These are phyloP conservation scores for Psilocybe sp. DNA, from an alignment of 768 basidiomycete species.

Conservation along the genomic window DNA sequence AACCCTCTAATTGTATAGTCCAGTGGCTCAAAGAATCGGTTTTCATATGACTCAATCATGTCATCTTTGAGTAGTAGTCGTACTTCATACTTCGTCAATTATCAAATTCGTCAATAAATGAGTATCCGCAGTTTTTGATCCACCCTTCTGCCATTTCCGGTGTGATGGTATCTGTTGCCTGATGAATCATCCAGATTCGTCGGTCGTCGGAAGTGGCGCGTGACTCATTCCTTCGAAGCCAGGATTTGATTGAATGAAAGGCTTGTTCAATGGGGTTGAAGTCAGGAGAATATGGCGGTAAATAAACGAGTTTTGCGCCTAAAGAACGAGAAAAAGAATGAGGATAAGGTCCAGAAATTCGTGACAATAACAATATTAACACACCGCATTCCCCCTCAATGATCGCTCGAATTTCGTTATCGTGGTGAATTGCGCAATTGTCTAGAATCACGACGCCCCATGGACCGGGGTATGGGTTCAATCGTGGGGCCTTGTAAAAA, in stretches of 20 bases:
- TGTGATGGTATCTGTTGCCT: conserved; percentile 5
- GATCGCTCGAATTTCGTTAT: conserved; percentile 30
- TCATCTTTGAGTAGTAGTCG: no score
- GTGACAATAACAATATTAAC: conserved; percentile 7
- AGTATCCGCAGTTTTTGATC: conserved; percentile 14
- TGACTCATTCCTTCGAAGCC: no score
- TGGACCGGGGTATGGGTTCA: conserved; percentile 30
- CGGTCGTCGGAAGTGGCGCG: no score
- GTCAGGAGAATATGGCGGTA: conserved; percentile 31
- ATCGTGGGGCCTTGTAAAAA: conserved; percentile 15
- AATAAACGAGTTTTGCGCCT: conserved; percentile 20
- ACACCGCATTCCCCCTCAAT: conserved; percentile 25
- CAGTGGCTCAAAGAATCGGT: no score
- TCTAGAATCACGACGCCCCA: conserved; percentile 35
- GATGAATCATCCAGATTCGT: conserved; percentile 10
- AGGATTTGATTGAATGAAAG: conserved; percentile 24
- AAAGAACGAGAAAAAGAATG: no score
- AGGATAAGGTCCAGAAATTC: conserved; percentile 5
- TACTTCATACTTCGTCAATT: no score
- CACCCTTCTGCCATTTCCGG: conserved; percentile 10
- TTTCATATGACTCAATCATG: no score
- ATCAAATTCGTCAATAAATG: no score
- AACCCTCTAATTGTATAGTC: no score
- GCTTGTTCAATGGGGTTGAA: conserved; percentile 29
- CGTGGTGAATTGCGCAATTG: conserved; percentile 40